These are phyloP conservation scores for Acanthamoeba culbertsoni DNA, from an alignment of 208 protist species.

Conservation along the genomic window DNA sequence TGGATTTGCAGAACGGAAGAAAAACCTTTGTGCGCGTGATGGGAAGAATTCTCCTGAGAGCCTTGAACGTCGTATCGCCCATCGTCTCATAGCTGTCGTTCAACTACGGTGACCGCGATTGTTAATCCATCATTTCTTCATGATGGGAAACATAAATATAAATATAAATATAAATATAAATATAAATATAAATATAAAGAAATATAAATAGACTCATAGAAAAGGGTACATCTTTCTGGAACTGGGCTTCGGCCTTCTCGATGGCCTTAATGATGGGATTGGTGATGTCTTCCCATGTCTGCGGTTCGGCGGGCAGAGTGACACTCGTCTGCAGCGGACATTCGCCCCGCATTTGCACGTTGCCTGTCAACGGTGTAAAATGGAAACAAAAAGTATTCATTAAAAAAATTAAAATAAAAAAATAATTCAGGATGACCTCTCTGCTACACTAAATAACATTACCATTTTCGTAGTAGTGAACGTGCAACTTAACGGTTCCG, in stretches of 20 bases:
- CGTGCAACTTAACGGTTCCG: constrained; percentile 71
- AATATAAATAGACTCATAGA: background rate
- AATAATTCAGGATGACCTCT: no score
- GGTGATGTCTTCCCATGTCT: constrained; percentile 13
- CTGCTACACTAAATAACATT: no score
- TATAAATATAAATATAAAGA: background rate
- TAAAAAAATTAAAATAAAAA: no score
- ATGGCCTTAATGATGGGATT: constrained; percentile 9
- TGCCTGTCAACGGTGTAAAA: no score
- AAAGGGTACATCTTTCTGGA: background rate
- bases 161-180: background rate
- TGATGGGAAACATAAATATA: background rate
- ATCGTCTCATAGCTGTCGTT: constrained; percentile 76
- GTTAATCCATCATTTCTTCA: background rate
- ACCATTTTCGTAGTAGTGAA: constrained; percentile 86
- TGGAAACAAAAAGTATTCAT: no score
- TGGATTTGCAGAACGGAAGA: no score
- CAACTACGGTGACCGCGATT: constrained; percentile 69
- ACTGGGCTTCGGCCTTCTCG: constrained; percentile 6
- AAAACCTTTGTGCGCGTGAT: constrained; percentile 72
- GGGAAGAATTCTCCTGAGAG: constrained; percentile 78
- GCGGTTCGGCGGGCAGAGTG: background rate
- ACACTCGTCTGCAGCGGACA: background rate
- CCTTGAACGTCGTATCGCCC: constrained; percentile 84
- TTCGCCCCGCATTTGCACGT: constrained; percentile 41